phyloP scores from a whole-genome alignment of 208 protist genomes.

The Wallacemonas sp. region DNA sequence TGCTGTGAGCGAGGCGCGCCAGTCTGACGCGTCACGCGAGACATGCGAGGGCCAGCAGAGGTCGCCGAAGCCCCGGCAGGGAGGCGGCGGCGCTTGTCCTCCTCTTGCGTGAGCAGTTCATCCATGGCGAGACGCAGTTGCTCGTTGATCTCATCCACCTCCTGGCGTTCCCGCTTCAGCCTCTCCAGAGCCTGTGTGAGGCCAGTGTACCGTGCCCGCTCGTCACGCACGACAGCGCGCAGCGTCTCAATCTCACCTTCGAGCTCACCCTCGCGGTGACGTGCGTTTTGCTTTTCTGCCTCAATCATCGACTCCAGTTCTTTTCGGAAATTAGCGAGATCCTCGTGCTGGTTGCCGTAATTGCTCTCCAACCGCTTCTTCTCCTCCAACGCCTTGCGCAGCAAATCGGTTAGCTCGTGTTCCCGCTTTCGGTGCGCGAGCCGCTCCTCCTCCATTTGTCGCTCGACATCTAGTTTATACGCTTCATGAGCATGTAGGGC shows the following conservation, averaged over 20 bases:
- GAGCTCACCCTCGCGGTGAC: constrained; percentile 62
- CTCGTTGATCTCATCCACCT: constrained; percentile 57
- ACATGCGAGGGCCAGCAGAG: too few relatives aligned
- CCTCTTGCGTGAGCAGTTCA: constrained; percentile 39
- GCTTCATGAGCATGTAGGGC: constrained; percentile 78
- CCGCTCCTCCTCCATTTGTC: constrained; percentile 81
- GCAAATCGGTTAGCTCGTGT: constrained; percentile 71
- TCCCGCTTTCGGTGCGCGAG: constrained; percentile 70
- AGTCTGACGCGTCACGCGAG: too few relatives aligned
- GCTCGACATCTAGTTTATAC: constrained; percentile 88
- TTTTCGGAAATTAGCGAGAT: constrained; percentile 59
- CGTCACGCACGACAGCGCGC: constrained; percentile 54
- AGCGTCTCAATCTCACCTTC: constrained; percentile 57
- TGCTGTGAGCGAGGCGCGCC: too few relatives aligned
- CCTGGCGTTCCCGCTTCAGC: constrained; percentile 62
- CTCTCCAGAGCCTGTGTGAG: constrained; percentile 55
- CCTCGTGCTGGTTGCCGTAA: constrained; percentile 26
- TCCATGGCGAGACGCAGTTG: constrained; percentile 72
- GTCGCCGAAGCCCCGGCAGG: neutral
- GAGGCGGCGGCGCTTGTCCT: constrained; percentile 6
- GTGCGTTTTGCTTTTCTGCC: constrained; percentile 55
- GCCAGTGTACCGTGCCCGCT: constrained; percentile 44
- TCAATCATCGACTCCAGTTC: constrained; percentile 83
- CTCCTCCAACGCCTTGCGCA: constrained; percentile 67
- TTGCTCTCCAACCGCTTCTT: constrained; percentile 62